These are phyloP conservation scores for Tribonema minus DNA, from an alignment of 108 stramenopile species.

Conservation along the genomic window DNA sequence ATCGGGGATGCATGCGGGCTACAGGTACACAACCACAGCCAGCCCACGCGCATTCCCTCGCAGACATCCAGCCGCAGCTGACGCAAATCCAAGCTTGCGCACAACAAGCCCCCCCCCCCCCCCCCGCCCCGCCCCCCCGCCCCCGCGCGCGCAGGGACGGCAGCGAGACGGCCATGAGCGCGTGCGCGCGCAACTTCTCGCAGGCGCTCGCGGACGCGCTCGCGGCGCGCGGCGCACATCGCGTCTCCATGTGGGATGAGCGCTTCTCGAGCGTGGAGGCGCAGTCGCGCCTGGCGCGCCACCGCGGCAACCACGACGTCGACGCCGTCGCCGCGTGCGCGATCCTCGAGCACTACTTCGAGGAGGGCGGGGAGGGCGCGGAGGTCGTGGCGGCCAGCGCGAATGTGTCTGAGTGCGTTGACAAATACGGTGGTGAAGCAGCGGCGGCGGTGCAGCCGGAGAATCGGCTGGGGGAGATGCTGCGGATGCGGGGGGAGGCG, in stretches of 20 bases:
- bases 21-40: background rate
- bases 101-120: background rate
- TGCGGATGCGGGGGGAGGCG: background rate
- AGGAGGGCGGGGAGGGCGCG: constrained; percentile 1
- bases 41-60: background rate
- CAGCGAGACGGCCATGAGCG: constrained; percentile 30
- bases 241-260: constrained; percentile 38
- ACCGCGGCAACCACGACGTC: constrained; percentile 28
- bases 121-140: background rate
- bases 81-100: no score
- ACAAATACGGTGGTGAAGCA: no score
- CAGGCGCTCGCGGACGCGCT: constrained; percentile 7
- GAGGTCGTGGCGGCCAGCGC: constrained; percentile 3
- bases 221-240: background rate
- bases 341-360: constrained; percentile 36
- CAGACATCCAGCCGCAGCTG: no score
- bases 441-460: background rate
- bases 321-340: constrained; percentile 38
- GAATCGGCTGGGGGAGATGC: background rate
- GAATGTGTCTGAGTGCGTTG: no score
- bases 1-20: background rate
- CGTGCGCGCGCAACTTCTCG: constrained; percentile 13
- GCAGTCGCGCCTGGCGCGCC: background rate
- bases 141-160: constrained; percentile 12
- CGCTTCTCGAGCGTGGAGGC: constrained; percentile 24